These are phyloP conservation scores for Rhizophagus prolifer DNA, from an alignment of 192 early-diverging fungal genomes.

Conservation along the genomic window DNA sequence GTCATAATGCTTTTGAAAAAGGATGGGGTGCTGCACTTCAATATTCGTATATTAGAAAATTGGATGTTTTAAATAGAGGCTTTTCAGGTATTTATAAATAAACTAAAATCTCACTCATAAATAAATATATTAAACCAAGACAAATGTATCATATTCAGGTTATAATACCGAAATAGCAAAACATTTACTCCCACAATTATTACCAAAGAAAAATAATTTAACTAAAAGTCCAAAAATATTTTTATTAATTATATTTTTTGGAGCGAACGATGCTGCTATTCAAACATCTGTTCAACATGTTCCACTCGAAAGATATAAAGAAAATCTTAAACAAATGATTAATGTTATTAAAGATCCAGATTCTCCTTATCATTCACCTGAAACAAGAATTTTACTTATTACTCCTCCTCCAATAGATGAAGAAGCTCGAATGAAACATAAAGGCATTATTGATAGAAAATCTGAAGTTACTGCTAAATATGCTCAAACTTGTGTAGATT, in stretches of 20 bases:
- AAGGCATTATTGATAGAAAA: conserved; percentile 37
- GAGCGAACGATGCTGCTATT: conserved; percentile 77
- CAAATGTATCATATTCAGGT: conserved; percentile 36
- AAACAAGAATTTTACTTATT: conserved; percentile 64
- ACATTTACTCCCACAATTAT: conserved; percentile 51
- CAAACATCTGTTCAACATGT: conserved; percentile 55
- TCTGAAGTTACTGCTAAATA: conserved; percentile 49
- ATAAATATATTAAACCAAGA: not conserved
- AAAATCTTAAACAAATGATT: conserved; percentile 66
- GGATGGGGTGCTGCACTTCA: not conserved
- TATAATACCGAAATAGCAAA: conserved; percentile 67
- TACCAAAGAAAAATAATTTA: conserved; percentile 43
- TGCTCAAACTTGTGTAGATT: conserved; percentile 43
- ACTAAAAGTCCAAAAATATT: conserved; percentile 39
- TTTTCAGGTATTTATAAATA: conserved; percentile 55
- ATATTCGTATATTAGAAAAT: conserved; percentile 1
- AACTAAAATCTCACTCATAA: not conserved
- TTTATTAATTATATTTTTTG: conserved; percentile 75
- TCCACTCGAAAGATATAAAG: conserved; percentile 53
- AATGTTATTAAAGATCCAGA: conserved; percentile 47
- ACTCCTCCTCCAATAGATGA: conserved; percentile 73
- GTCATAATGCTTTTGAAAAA: too few species aligned
- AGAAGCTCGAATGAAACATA: conserved; percentile 38
- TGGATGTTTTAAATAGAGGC: conserved; percentile 81
- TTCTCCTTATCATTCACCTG: conserved; percentile 58